Conservation (phyloP, 2,329 filamentous ascomycete genomes). For the Diplodia scrobiculata region DNA sequence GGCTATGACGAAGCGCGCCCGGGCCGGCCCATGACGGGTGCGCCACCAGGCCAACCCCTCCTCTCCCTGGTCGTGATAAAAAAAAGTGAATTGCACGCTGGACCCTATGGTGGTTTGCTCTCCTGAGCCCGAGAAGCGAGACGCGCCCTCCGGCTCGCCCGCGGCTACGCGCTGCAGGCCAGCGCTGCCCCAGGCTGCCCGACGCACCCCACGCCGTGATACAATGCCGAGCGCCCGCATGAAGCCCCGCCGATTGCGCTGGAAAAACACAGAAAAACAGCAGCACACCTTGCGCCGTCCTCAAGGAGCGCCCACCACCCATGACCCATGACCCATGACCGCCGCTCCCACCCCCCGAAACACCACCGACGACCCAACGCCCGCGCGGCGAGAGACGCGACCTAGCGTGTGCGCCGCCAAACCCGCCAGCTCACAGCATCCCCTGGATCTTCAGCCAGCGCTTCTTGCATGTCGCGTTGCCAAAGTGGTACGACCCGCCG, state of each 20-base stretch:
- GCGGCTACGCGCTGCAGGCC: neutral
- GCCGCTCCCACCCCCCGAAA: neutral
- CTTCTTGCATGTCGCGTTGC: conserved; percentile 63
- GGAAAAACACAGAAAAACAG: conserved; percentile 13
- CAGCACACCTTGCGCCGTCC: neutral
- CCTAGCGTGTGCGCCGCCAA: neutral
- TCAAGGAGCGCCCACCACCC: neutral
- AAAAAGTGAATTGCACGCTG: neutral
- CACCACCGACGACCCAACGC: neutral
- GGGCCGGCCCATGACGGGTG: conserved; percentile 9
- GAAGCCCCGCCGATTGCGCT: conserved; percentile 18
- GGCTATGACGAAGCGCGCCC: conserved; percentile 22
- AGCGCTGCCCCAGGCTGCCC: neutral
- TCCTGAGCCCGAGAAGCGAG: neutral
- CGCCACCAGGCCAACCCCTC: conserved; percentile 12
- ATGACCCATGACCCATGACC: neutral
- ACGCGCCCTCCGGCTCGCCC: neutral
- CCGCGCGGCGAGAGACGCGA: neutral
- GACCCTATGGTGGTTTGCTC: neutral
- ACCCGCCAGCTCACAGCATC: neutral
- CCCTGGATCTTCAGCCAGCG: conserved; percentile 56
- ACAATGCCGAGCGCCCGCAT: conserved; percentile 15
- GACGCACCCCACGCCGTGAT: neutral
- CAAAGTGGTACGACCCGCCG: conserved; percentile 62
- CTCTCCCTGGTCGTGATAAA: conserved; percentile 7